phyloP scores from a whole-genome alignment of 2,329 filamentous ascomycete species.

The Pseudocercospora musae region DNA sequence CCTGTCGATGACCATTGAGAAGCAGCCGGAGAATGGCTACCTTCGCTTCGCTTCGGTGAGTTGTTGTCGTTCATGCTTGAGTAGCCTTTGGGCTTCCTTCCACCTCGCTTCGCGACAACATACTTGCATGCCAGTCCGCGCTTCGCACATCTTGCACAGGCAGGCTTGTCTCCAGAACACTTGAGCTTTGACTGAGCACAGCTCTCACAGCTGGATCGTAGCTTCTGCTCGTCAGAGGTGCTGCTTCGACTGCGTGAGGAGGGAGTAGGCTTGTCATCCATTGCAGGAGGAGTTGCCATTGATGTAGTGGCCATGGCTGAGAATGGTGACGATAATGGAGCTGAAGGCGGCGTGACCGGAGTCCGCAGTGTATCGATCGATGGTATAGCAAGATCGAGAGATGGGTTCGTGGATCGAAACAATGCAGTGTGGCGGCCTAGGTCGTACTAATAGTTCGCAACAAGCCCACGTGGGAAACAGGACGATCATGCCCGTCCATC shows the following conservation, averaged over 20 bases:
- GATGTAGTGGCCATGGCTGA: neutral
- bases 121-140: constrained; percentile 2
- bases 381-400: neutral
- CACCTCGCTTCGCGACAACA: constrained; percentile 1
- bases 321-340: neutral
- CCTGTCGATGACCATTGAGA: neutral
- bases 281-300: neutral
- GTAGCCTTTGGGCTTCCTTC: constrained; percentile 1
- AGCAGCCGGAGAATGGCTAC: neutral
- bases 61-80: neutral
- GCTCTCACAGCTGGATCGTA: neutral
- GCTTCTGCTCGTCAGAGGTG: constrained; percentile 1
- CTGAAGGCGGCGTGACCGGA: neutral
- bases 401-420: neutral
- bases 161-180: neutral
- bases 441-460: neutral
- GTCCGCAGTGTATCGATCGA: neutral
- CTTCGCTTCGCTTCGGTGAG: neutral
- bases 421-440: neutral
- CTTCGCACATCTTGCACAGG: neutral
- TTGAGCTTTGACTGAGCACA: constrained; percentile 1
- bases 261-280: neutral
- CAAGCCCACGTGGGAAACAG: neutral
- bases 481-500: neutral
- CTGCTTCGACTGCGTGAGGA: constrained; percentile 1